These are phyloP conservation scores for Cryphonectria japonica DNA, from an alignment of 2,329 filamentous ascomycete species.

Conservation along the genomic window DNA sequence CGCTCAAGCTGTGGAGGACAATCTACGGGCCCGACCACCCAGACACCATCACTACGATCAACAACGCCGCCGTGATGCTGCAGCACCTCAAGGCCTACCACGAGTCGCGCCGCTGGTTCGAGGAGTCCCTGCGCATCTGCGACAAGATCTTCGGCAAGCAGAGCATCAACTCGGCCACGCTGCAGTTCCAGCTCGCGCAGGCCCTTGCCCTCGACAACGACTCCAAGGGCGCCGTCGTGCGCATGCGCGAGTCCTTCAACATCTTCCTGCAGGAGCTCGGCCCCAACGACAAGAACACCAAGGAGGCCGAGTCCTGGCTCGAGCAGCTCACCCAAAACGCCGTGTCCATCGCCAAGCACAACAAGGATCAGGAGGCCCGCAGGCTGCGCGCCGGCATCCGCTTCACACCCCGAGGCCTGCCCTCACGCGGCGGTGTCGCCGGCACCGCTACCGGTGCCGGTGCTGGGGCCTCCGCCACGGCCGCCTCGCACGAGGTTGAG, in stretches of 20 bases:
- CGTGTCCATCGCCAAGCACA: constrained; percentile 90
- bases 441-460: constrained; percentile 42
- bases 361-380: constrained; percentile 80
- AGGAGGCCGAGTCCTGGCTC: constrained; percentile 95
- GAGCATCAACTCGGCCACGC: constrained; percentile 90
- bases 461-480: constrained; percentile 24
- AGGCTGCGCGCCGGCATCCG: constrained; percentile 72
- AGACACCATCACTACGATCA: constrained; percentile 97
- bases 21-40: constrained; percentile 94
- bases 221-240: constrained; percentile 84
- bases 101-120: constrained; percentile 95
- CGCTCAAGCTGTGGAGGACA: constrained; percentile 93
- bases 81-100: constrained; percentile 94
- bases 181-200: constrained; percentile 96
- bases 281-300: constrained; percentile 92
- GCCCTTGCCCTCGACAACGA: constrained; percentile 95
- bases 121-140: constrained; percentile 86
- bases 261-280: constrained; percentile 91
- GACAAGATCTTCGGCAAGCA: constrained; percentile 87
- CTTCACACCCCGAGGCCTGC: constrained; percentile 67
- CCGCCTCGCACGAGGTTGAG: constrained; percentile 33
- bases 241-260: constrained; percentile 96
- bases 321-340: constrained; percentile 96
- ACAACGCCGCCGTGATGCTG: constrained; percentile 98
- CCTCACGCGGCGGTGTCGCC: constrained; percentile 48